Evolutionary conservation across 31 red algal genomes (phyloP), one percentile per base, ranked within the genome.

Genomic region (Endocladia muricata): DNA sequence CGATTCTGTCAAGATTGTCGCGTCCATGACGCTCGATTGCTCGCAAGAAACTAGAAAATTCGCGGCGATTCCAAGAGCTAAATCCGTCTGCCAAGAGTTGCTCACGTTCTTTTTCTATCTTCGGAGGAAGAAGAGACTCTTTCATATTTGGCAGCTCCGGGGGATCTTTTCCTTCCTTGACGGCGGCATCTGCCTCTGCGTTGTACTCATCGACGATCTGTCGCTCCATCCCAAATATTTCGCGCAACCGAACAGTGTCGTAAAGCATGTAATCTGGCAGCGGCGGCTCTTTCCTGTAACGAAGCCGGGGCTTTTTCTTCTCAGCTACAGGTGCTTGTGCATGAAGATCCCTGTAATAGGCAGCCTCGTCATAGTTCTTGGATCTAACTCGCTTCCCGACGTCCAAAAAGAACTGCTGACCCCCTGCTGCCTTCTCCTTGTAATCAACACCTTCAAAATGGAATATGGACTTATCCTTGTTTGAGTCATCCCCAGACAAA

Each of bases 361-460:
- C 88, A 6, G 78, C 49, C 42, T 94, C 96, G 31, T 98, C 89
- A 51, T 98, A 98, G 7, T 87, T 86, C 47, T 92, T 90, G 23
- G 83, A 81, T 30, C 97, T 76, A 21, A 84, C 93, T 9, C 97
- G 92, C 65, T 99, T 99, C 30, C 97, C 97, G 4, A 99, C 97
- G 79, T 99, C 97, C 22, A 99, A 69, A 37, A 93, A 95, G 62
- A 85, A 86, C 31, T 94, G 74, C 13, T 93, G 85, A 31, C 76
- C 92, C 33, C 61, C 76, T 54, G 77, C 38, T 4, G 74, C 61
- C 36, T 90, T 76, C 31, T 88, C 84, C 62, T 83, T 84, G 32
- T 92, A 99, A 67, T 99, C 70, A 9, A 91, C 88, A 54, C 97
- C 97, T 61, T 96, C 89, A 56, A 96, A 99, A 41, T 96, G 78